These are phyloP conservation scores for Trichosanthes cucumerina DNA, from an alignment of 306 rosid genomes.

Conservation along the genomic window DNA sequence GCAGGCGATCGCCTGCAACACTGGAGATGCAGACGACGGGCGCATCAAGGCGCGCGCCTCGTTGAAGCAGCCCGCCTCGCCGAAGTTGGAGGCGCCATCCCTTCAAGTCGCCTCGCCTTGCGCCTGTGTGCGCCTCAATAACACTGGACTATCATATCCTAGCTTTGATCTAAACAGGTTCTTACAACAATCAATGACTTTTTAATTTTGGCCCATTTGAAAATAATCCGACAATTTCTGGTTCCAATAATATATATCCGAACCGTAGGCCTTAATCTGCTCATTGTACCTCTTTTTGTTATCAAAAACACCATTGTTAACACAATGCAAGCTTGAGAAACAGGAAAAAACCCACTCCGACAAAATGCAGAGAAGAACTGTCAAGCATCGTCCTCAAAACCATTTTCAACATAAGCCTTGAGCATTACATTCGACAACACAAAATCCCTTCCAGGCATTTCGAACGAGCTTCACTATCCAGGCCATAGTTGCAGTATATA, in stretches of 20 bases:
- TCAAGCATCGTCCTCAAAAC: slow-evolving; percentile 30
- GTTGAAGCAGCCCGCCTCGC: no score
- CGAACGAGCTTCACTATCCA: slow-evolving; percentile 43
- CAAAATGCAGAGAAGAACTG: slow-evolving; percentile 43
- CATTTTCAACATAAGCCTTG: slow-evolving; percentile 51
- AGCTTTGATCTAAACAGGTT: slow-evolving; percentile 33
- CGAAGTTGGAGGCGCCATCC: no score
- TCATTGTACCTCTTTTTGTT: slow-evolving; percentile 20
- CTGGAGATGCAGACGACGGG: no score
- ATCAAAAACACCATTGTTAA: slow-evolving; percentile 30
- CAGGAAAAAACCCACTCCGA: slow-evolving; percentile 45
- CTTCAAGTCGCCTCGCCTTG: no score
- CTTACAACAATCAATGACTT: slow-evolving; percentile 40
- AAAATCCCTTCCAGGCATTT: slow-evolving; percentile 53
- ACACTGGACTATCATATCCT: slow-evolving; percentile 33
- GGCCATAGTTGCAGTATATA: slow-evolving; percentile 41
- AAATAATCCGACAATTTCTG: slow-evolving; percentile 37
- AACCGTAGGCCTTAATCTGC: slow-evolving; percentile 57
- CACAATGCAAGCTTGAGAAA: slow-evolving; percentile 28
- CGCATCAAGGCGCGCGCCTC: no score
- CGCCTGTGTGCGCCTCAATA: no score
- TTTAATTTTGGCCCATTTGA: slow-evolving; percentile 38
- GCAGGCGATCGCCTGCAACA: no score
- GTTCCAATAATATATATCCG: slow-evolving; percentile 48
- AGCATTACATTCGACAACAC: slow-evolving; percentile 76